A percentile compares a stretch with the other conserved stretches of the same genome.
These are phyloP conservation scores for Diaporthe helianthi DNA, from an alignment of 2,329 filamentous ascomycete species.

Conservation along the genomic window DNA sequence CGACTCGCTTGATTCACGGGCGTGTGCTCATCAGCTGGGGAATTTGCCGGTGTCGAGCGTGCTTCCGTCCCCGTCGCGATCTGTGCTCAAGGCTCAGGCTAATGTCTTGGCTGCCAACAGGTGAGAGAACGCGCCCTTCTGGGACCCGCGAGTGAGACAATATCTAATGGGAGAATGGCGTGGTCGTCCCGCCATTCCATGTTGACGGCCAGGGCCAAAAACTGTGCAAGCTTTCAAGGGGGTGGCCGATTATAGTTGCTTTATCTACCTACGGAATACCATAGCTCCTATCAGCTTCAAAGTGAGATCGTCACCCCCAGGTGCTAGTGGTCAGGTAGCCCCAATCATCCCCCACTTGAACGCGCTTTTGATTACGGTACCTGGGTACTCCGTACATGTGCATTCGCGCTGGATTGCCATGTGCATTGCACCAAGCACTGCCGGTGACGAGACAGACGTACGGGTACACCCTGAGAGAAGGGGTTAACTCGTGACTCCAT, in stretches of 20 bases:
- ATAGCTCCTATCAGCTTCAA: background rate
- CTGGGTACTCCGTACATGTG: conserved; percentile 16
- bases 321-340: conserved; percentile 16
- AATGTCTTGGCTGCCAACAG: background rate
- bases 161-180: conserved; percentile 10
- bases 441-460: background rate
- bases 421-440: background rate
- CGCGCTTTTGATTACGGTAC: conserved; percentile 26
- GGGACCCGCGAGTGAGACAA: conserved; percentile 5
- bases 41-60: conserved; percentile 9
- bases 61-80: conserved; percentile 5
- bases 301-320: background rate
- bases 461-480: background rate
- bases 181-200: conserved; percentile 20
- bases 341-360: background rate
- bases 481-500: background rate
- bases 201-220: conserved; percentile 23
- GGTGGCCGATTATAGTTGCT: background rate
- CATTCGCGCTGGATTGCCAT: conserved; percentile 11
- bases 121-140: conserved; percentile 7
- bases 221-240: conserved; percentile 3
- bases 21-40: conserved; percentile 27
- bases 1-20: conserved; percentile 12
- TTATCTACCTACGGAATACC: background rate
- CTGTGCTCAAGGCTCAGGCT: conserved; percentile 10